Evolutionary conservation across 2,329 filamentous ascomycete species (phyloP).

Genomic region (Colletotrichum filicis): DNA sequence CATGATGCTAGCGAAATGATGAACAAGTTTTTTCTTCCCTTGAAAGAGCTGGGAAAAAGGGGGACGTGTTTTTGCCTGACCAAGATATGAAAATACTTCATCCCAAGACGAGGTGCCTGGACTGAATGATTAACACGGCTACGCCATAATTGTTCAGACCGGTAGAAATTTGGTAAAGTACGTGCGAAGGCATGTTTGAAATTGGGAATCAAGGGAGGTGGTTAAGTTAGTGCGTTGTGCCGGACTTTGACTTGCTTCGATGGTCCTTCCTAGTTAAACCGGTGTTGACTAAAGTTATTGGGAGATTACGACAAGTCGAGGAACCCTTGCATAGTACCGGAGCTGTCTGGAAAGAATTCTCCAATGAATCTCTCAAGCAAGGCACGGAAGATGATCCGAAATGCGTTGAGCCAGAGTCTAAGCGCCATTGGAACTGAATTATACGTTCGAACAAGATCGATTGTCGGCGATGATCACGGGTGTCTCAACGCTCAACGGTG

Average conservation of each 20-base stretch:
- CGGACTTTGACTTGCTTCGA: not conserved
- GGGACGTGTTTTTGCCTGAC: not conserved
- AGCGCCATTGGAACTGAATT: too few relatives aligned
- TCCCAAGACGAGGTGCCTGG: rapidly evolving
- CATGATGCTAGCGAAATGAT: not conserved
- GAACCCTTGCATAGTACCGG: not conserved
- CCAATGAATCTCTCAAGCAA: too few relatives aligned
- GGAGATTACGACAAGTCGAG: not conserved
- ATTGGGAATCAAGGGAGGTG: too few relatives aligned
- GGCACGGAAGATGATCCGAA: too few relatives aligned
- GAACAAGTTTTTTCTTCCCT: not conserved
- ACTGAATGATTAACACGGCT: not conserved
- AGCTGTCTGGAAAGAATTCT: not conserved
- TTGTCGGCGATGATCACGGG: too few relatives aligned
- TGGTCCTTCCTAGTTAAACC: not conserved
- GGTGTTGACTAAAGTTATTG: not conserved
- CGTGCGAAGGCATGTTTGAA: too few relatives aligned
- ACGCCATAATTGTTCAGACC: not conserved
- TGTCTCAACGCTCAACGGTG: too few relatives aligned
- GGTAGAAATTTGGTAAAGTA: too few relatives aligned
- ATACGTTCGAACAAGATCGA: too few relatives aligned
- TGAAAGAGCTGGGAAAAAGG: not conserved
- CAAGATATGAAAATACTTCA: not conserved
- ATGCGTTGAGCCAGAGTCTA: too few relatives aligned
- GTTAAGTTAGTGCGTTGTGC: not conserved